Evolutionary conservation across 1,139 yeast genomes (phyloP), one percentile per base, ranked within the genome.

Genomic region (Sugiyamaella novakii): DNA sequence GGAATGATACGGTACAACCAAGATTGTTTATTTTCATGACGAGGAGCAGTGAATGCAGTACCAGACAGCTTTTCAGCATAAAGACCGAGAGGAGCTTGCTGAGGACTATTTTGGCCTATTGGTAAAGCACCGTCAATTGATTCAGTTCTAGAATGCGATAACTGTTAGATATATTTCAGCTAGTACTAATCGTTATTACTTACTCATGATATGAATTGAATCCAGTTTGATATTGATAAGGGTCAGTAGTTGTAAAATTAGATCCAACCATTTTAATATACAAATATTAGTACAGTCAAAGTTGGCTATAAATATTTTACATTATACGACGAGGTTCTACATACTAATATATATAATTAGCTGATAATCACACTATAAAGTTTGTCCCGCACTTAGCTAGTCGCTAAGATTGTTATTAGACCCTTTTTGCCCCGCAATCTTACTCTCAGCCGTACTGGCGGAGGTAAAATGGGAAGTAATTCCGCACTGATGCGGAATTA

Each of bases 51-150:
- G 41, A 62, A 63, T 2, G 66, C 63, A 1, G 65, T 60, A 5
- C 66, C 66, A 3, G 65, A 59, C 3, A 63, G 51, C 52, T 63
- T 62, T 50, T 63, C 66, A 6, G 66, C 62, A 39, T 59, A 60
- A 22, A 62, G 59, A 1, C 65, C 65, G 21, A 50, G 47, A 1
- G 63, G 59, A 15, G 54, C 53, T 28, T 58, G 51, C 31, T 60
- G 64, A 11, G 66, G 66, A 31, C 55, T 54, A 49, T 58, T 59
- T 43, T 58, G 61, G 8, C 59, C 61, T 3, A 47, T 35, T 4
- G 66, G 66, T 7, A 62, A 49, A 4, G 65, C 61, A 6, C 61
- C 63, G 14, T 39, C 31, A 15, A 61, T 37, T 10, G 59, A 60
- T 43, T 59, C 66, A n/a, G 65, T 47, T 34, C 59, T 53, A 21